Conservation (phyloP, 148 eudicot genomes). For the Silene uniflora region DNA sequence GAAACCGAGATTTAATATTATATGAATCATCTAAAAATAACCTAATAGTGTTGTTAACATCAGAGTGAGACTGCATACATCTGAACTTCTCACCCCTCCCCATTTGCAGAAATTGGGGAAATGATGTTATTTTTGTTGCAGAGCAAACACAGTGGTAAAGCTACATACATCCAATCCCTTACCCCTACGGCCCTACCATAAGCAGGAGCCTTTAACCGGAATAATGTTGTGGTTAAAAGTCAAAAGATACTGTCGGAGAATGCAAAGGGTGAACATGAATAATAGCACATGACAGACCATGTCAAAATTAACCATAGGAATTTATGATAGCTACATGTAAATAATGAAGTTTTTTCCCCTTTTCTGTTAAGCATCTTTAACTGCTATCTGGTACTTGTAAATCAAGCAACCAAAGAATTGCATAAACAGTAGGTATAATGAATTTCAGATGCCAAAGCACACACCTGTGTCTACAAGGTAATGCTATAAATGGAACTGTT, state of each 20-base stretch:
- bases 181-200: too few species aligned
- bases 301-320: neutral
- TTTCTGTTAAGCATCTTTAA: neutral
- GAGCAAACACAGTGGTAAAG: too few species aligned
- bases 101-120: too few species aligned
- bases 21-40: too few species aligned
- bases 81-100: too few species aligned
- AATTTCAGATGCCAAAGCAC: neutral
- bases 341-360: neutral
- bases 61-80: too few species aligned
- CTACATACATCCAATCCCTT: too few species aligned
- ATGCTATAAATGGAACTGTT: slow-evolving; percentile 74
- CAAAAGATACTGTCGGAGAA: neutral
- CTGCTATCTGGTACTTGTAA: neutral
- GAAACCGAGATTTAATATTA: neutral
- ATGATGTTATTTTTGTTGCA: too few species aligned
- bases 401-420: slow-evolving; percentile 1
- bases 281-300: neutral
- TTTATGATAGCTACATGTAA: neutral
- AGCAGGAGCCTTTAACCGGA: too few species aligned
- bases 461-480: slow-evolving; percentile 95
- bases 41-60: too few species aligned
- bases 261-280: neutral
- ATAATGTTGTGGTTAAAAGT: neutral
- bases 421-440: neutral